A percentile compares a stretch with the other conserved stretches of the same genome.
phyloP scores from a whole-genome alignment of 2,329 filamentous ascomycete species.

The Metarhizium anisopliae region DNA sequence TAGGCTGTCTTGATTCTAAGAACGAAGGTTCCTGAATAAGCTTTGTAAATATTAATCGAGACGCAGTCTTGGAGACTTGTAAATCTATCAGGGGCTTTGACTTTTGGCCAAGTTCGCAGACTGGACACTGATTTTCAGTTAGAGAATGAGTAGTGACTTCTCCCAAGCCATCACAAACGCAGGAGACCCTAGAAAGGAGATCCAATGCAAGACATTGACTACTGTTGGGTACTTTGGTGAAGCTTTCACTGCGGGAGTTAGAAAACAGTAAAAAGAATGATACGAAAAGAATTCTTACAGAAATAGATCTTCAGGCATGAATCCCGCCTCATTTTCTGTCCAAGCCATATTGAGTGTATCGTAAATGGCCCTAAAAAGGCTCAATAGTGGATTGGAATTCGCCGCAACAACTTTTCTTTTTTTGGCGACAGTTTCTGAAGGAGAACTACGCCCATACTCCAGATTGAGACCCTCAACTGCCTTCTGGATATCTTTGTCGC shows the following conservation, averaged over 20 bases:
- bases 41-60: slow-evolving; percentile 35
- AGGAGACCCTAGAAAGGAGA: slow-evolving; percentile 42
- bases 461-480: slow-evolving; percentile 20
- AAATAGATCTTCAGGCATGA: slow-evolving; percentile 26
- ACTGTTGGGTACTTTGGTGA: slow-evolving; percentile 36
- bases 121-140: slow-evolving; percentile 9
- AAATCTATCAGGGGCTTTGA: neutral
- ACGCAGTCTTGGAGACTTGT: slow-evolving; percentile 22
- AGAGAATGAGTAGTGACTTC: neutral
- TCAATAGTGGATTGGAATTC: slow-evolving; percentile 11
- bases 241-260: slow-evolving; percentile 26
- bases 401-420: slow-evolving; percentile 17
- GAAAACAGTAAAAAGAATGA: neutral
- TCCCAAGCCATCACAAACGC: slow-evolving; percentile 13
- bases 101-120: slow-evolving; percentile 15
- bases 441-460: slow-evolving; percentile 12
- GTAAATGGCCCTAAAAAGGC: slow-evolving; percentile 15
- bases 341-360: slow-evolving; percentile 19
- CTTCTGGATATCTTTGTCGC: slow-evolving; percentile 17
- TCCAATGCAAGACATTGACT: slow-evolving; percentile 45
- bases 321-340: slow-evolving; percentile 14
- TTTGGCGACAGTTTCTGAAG: slow-evolving; percentile 15
- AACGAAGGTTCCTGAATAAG: slow-evolving; percentile 38
- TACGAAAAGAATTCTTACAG: slow-evolving; percentile 31
- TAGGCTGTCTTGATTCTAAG: slow-evolving; percentile 45